A percentile compares a stretch with the other conserved stretches of the same genome.
Evolutionary conservation across 2,329 filamentous ascomycete genomes (phyloP).

Genomic region (Penicillium janthinellum): DNA sequence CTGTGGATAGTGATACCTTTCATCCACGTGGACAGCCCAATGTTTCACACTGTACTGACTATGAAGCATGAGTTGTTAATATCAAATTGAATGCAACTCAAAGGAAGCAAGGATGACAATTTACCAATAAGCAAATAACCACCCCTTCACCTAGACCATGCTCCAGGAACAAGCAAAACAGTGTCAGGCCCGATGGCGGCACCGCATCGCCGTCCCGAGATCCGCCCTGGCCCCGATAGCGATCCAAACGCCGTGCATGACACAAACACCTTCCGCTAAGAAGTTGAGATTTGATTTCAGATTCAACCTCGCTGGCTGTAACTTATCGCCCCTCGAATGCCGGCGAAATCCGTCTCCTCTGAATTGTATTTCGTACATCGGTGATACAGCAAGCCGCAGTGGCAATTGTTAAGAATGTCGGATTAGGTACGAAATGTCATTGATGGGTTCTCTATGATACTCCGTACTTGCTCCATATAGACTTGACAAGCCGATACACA

Average conservation of each 20-base stretch:
- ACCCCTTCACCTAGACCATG: background rate
- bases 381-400: too few species aligned
- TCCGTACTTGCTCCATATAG: background rate
- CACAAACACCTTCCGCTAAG: background rate
- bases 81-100: background rate
- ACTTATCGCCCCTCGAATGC: background rate
- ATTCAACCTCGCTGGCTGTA: background rate
- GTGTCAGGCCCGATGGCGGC: background rate
- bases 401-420: background rate
- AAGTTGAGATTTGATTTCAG: background rate
- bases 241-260: background rate
- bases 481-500: background rate
- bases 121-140: background rate
- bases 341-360: background rate
- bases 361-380: background rate
- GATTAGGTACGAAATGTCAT: background rate
- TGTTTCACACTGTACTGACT: background rate
- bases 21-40: background rate
- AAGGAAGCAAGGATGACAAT: background rate
- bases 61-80: background rate
- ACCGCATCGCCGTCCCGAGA: constrained; percentile 4
- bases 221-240: constrained; percentile 5
- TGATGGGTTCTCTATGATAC: background rate
- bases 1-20: background rate
- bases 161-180: background rate